Evolutionary conservation across 495 filamentous ascomycete genomes (phyloP).

Genomic region (Penicillium desertorum): DNA sequence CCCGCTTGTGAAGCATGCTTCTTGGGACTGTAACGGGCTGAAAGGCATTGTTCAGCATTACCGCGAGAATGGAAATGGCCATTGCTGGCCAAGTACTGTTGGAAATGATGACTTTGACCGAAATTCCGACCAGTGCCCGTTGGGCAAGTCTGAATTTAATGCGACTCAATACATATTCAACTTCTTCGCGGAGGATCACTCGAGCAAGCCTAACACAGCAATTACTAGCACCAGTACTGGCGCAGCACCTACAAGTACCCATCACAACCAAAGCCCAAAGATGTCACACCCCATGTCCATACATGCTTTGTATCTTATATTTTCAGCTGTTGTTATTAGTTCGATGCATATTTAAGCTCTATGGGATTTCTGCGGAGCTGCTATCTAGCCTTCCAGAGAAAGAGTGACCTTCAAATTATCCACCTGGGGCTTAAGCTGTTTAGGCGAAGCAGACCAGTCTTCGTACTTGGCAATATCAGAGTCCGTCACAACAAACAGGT

Average conservation of each 20-base stretch:
- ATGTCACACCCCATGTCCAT: not conserved
- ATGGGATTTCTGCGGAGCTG: not conserved
- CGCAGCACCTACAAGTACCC: not conserved
- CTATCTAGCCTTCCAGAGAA: not conserved
- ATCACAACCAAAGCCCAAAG: not conserved
- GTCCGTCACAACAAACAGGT: conserved; percentile 38
- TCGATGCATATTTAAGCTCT: not conserved
- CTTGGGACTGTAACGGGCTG: conserved; percentile 38
- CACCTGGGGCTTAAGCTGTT: conserved; percentile 40
- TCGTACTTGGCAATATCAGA: conserved; percentile 37
- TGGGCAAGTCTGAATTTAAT: conserved; percentile 26
- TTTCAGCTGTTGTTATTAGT: not conserved
- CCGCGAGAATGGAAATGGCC: conserved; percentile 44
- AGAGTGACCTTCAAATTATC: conserved; percentile 30
- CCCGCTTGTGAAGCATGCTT: conserved; percentile 26
- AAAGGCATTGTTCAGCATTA: conserved; percentile 47
- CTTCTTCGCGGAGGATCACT: conserved; percentile 19
- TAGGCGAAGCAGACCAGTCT: conserved; percentile 44
- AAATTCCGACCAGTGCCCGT: conserved; percentile 12
- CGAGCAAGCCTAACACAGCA: not conserved
- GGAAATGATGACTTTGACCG: conserved; percentile 35
- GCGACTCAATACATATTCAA: conserved; percentile 30
- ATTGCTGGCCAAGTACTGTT: conserved; percentile 47
- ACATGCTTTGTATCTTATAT: not conserved
- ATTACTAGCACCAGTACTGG: not conserved